Base-by-base conservation (phyloP, 352 stramenopile genomes). In the Globisporangium nunn region DNA sequence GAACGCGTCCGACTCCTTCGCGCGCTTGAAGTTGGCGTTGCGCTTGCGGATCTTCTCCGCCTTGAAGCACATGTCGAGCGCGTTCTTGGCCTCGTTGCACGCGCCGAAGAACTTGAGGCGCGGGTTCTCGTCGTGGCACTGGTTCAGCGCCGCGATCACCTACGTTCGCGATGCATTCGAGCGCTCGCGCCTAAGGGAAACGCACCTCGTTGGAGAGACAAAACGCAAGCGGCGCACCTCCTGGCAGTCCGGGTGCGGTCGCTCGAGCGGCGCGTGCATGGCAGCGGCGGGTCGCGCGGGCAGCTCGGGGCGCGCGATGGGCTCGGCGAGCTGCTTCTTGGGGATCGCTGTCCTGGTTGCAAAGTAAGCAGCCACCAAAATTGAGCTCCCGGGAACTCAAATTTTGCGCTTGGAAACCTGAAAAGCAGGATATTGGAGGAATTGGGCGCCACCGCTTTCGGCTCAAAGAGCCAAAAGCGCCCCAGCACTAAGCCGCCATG, bases 261-360 rank as follows among this genome's bases (percentile, higher is more conserved):
- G 77, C 62, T 93, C 83, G 4, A 93, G 72, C 41, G 81, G 77
- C n/a, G 83, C 64, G 61, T 93, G 83, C 83, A 93, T 93, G 17
- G 30, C 62, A 52, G n/a, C 49, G 39, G 15, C 30, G 14, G 35
- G 35, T 40, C 10, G 10, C 33, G 33, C 3, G 47, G 5, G 33
- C 1, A 29, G 8, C 30, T n/a, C 2, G 5, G n/a, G 11, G 47
- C n/a, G 15, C 15, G 10, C 17, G 17, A 33, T 8, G 23, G 4
- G 6, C 18, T 52, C 4, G 47, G 5, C 17, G 49, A 43, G 49
- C 29, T 53, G 6, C 39, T 40, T 15, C 17, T 17, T 18, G 37
- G 48, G 40, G 29, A 3, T 14, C 14, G 46, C 46, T n/a, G 23
- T 23, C 23, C 23, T 23, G 37, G 37, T 43, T 43, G 37, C 37